Conservation (phyloP, 192 early-diverging fungal species). For the Podochytrium sp. region DNA sequence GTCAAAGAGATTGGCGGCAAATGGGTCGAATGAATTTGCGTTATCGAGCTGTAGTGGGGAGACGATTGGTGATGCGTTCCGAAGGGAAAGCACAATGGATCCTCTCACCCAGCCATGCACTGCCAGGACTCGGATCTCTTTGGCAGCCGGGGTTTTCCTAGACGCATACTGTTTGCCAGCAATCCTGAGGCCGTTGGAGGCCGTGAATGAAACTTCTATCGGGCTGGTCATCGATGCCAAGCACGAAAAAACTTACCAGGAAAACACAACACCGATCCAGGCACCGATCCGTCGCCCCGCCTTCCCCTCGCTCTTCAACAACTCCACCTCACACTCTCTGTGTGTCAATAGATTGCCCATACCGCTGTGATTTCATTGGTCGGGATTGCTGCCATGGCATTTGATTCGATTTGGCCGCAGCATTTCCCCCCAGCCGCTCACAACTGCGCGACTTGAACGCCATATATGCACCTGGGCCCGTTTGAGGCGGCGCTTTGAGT, state of each 20-base stretch:
- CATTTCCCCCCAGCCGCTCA: not conserved
- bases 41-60: constrained; percentile 36
- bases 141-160: not conserved
- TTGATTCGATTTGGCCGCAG: not conserved
- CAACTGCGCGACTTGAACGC: not conserved
- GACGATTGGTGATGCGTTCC: not conserved
- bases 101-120: constrained; percentile 23
- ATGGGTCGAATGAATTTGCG: constrained; percentile 26
- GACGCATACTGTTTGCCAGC: not conserved
- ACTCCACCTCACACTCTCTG: not conserved
- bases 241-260: not conserved
- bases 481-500: no score
- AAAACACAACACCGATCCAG: not conserved
- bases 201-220: not conserved
- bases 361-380: not conserved
- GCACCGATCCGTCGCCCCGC: not conserved
- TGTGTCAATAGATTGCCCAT: not conserved
- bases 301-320: not conserved
- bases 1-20: constrained; percentile 24
- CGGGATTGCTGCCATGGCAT: not conserved
- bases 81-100: not conserved
- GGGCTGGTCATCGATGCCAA: not conserved
- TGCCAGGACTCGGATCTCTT: constrained; percentile 6
- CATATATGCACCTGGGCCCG: no score
- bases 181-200: not conserved